Evolutionary conservation across 495 filamentous ascomycete genomes (phyloP), one percentile per base, ranked within the genome.

Genomic region (Evernia prunastri): DNA sequence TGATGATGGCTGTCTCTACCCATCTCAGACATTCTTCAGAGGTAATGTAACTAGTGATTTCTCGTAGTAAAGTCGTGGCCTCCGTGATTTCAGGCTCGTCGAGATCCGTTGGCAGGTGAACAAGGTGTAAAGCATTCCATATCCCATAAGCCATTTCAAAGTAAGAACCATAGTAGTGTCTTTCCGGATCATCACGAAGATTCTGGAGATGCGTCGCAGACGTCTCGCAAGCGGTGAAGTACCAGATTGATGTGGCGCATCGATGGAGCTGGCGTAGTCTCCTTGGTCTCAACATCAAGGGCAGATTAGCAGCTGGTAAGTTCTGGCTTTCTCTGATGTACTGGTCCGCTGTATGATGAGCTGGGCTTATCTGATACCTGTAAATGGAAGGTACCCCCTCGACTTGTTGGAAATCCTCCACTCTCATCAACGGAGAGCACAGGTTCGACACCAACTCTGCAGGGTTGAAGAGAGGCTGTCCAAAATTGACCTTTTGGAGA

Each of bases 71-170:
- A 27, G 63, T 42, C 70, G 68, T 20, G 13, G 49, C 33, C 20
- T 39, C 45, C 35, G n/a, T 47, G 35, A 27, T 33, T 27, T 62
- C 60, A 23, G 18, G 23, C 29, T 40, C 39, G 54, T 72, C 63
- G 3, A 67, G 64, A 13, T 66, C 63, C 1, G 42, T 56, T n/a
- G 63, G 70, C 36, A 68, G 62, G 20, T 60, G 23, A 51, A 15
- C n/a, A 9, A 72, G 47, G 13, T 63, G 51, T 1, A 73, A 63
- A 7, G 70, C 66, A 42, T 61, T 64, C 64, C 66, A 70, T 31
- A 73, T 54, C 2, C 71, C 70, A 56, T 71, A 73, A 10, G 66
- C 64, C 68, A 73, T 72, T 42, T 73, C 66, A 49, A 72, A 72
- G 56, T 71, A 72, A 10, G 39, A 61, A 17, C 45, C 59, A 25